A percentile compares a stretch with the other conserved stretches of the same genome.
Evolutionary conservation across 2,329 filamentous ascomycete genomes (phyloP).

Genomic region (Pestalotiopsis sp.): DNA sequence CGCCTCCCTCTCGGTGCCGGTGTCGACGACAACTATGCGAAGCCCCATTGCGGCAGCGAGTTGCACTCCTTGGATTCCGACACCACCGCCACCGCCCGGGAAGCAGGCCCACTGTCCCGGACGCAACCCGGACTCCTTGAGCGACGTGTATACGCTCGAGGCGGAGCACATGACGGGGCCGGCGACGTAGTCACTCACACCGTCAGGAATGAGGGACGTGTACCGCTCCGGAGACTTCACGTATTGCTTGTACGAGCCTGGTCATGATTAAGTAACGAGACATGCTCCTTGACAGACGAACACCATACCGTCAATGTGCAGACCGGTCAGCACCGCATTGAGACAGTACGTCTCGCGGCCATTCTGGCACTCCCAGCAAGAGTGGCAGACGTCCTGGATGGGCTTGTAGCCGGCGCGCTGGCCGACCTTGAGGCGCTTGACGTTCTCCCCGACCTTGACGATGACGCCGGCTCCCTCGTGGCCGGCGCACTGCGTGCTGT

Average conservation of each 20-base stretch:
- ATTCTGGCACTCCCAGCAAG: slow-evolving; percentile 36
- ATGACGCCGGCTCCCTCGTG: slow-evolving; percentile 43
- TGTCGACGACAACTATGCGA: slow-evolving; percentile 57
- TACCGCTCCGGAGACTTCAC: slow-evolving; percentile 57
- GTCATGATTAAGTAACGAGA: not conserved
- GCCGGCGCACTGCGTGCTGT: slow-evolving; percentile 25
- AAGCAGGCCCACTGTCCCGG: slow-evolving; percentile 58
- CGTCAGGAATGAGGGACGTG: slow-evolving; percentile 51
- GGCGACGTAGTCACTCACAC: slow-evolving; percentile 52
- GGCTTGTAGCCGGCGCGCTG: slow-evolving; percentile 43
- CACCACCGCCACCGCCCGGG: slow-evolving; percentile 56
- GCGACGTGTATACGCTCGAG: slow-evolving; percentile 58
- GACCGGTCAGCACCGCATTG: slow-evolving; percentile 16
- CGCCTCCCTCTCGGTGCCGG: slow-evolving; percentile 47
- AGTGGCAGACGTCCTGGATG: slow-evolving; percentile 31
- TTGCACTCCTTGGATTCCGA: slow-evolving; percentile 61
- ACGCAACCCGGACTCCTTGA: slow-evolving; percentile 51
- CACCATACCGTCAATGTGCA: slow-evolving; percentile 13
- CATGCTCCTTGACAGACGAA: not conserved
- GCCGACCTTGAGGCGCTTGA: slow-evolving; percentile 33
- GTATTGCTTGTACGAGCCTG: slow-evolving; percentile 62
- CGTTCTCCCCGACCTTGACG: slow-evolving; percentile 33
- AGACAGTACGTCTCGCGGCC: slow-evolving; percentile 37
- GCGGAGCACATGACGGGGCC: slow-evolving; percentile 64
- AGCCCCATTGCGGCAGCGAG: slow-evolving; percentile 58